Evolutionary conservation across 2,329 filamentous ascomycete species (phyloP), one percentile per base, ranked within the genome.

Genomic region (Neophaeococcomyces aloes): DNA sequence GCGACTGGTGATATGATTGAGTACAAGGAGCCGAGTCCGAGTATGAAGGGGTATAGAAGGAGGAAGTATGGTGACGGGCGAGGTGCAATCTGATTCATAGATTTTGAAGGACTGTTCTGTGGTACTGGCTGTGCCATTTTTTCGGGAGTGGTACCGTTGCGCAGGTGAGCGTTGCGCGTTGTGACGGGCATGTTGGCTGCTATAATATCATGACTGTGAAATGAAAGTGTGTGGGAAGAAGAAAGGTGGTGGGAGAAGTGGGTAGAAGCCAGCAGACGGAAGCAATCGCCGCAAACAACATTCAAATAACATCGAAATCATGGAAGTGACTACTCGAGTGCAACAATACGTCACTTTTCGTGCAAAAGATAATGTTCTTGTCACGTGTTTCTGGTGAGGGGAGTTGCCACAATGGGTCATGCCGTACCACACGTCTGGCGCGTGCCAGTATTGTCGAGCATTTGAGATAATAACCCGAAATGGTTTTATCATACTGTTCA

Each of bases 21-120:
- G 72, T 86, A 95, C 53, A 93, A 58, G 21, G 85, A 83, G 52
- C 91, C 91, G 53, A 94, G 75, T 44, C 86, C 51, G 46, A 98
- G 78, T 5, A 88, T 81, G 19, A 68, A 55, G 3, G 89, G 89
- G 66, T 94, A 96, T 48, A 85, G 66, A 2, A 68, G 61, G 23
- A 94, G 74, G 17, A 55, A 48, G 46, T 51, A 55, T 19, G 52
- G 30, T 5, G 50, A 52, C 3, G 54, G 54, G 15, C 49, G 23
- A 23, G 41, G 11, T 15, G 31, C 17, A 13, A 21, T 25, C 10
- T 14, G 10, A 13, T 18, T 42, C 13, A 31, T 18, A 15, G 29
- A 27, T 21, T 17, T 25, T 13, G 13, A 31, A 21, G 18, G 17
- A 25, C 11, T 17, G 18, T 8, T 42, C 30, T 6, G 39, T 15